A percentile compares a stretch with the other conserved stretches of the same genome.
Conservation (phyloP, 306 rosid genomes). For the Cucumis hystrix region DNA sequence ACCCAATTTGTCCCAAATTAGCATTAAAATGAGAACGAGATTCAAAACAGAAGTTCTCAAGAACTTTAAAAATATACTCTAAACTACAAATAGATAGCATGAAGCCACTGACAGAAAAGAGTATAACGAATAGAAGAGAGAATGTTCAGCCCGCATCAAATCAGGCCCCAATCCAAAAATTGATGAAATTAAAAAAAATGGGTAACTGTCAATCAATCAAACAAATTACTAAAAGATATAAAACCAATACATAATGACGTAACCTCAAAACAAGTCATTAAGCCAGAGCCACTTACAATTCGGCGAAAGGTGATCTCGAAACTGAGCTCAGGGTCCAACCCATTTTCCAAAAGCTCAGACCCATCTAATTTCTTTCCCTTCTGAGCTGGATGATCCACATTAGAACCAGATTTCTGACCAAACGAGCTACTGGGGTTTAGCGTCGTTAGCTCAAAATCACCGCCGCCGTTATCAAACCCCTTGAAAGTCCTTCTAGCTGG, state of each 20-base stretch:
- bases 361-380: conserved; percentile 36
- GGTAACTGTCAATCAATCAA: not conserved
- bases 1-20: not conserved
- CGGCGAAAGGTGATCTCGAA: conserved; percentile 60
- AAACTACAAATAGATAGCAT: not conserved
- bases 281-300: conserved; percentile 52
- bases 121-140: not conserved
- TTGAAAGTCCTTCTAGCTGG: conserved; percentile 39
- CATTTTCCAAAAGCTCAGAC: conserved; percentile 46
- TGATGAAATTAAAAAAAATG: not conserved
- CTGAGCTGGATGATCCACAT: conserved; percentile 1
- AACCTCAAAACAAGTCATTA: not conserved
- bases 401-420: conserved; percentile 1
- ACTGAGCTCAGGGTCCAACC: conserved; percentile 88
- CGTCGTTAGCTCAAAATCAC: conserved; percentile 58
- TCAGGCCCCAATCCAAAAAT: not conserved
- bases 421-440: conserved; percentile 56
- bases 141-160: not conserved
- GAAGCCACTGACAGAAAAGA: not conserved
- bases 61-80: not conserved
- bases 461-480: conserved; percentile 35
- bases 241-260: not conserved
- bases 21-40: not conserved
- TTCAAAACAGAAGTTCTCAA: not conserved
- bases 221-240: not conserved